Percentiles rank a stretch among this genome's conserved stretches.
Conservation (phyloP, 2,329 filamentous ascomycete species). For the Bipolaris gigantea region DNA sequence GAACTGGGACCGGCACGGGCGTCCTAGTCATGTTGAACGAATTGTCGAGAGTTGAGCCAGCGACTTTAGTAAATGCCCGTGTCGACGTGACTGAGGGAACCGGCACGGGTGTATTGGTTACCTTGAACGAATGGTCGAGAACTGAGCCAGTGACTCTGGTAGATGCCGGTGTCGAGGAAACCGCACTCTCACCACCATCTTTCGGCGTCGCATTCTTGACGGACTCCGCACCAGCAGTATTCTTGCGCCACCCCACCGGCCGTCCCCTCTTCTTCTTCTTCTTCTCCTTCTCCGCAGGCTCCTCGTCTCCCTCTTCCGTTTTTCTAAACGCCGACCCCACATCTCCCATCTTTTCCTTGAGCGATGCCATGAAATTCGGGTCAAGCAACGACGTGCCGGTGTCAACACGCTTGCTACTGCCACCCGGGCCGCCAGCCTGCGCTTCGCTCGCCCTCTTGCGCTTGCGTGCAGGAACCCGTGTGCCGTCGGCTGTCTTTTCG, state of each 20-base stretch:
- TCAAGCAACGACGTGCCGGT: constrained; percentile 4
- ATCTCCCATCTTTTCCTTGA: constrained; percentile 14
- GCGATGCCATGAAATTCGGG: constrained; percentile 9
- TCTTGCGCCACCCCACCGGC: not conserved
- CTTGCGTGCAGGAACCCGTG: constrained; percentile 17
- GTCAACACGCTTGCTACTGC: not conserved
- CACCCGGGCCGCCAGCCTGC: not conserved
- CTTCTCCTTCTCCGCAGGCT: not conserved
- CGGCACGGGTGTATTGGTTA: not conserved
- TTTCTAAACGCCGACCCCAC: constrained; percentile 11
- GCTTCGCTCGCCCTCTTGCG: constrained; percentile 20
- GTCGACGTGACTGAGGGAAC: not conserved
- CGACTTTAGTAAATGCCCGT: too few species aligned
- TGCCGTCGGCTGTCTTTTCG: not conserved
- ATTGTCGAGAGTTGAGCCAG: not conserved
- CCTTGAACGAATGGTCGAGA: not conserved
- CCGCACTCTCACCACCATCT: not conserved
- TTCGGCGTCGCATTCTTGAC: not conserved
- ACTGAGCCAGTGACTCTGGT: not conserved
- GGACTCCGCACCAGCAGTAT: constrained; percentile 1
- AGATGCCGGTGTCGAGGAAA: not conserved
- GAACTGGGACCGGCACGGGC: not conserved
- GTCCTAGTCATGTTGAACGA: not conserved
- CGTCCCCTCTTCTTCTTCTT: constrained; percentile 4
- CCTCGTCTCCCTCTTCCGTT: not conserved